A percentile compares a stretch with the other conserved stretches of the same genome.
phyloP scores from a whole-genome alignment of 192 early-diverging fungal genomes.

The Entomortierella parvispora region DNA sequence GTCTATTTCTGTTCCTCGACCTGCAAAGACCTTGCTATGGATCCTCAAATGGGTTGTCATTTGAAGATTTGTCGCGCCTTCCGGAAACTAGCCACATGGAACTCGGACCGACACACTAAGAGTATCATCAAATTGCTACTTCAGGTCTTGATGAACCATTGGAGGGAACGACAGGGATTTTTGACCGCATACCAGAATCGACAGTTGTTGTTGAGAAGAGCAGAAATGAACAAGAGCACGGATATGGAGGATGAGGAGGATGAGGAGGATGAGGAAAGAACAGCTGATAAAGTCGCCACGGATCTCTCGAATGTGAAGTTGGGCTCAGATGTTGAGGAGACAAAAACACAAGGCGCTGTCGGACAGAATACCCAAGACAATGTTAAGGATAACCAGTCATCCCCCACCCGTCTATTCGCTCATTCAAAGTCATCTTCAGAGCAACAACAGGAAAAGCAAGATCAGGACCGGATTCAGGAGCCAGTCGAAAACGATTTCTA shows the following conservation, averaged over 20 bases:
- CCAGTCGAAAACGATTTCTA: constrained; percentile 55
- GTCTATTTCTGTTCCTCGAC: constrained; percentile 65
- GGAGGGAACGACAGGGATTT: constrained; percentile 53
- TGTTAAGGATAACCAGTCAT: neutral
- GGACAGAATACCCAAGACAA: neutral
- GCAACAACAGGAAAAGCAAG: neutral
- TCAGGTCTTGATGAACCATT: constrained; percentile 47
- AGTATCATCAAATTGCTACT: constrained; percentile 70
- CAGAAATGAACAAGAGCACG: neutral
- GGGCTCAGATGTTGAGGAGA: too few relatives aligned
- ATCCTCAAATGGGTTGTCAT: constrained; percentile 38
- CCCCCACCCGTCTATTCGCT: too few relatives aligned
- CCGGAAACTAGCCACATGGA: constrained; percentile 68
- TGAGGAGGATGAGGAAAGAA: neutral
- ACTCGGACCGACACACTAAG: constrained; percentile 69
- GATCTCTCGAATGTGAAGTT: too few relatives aligned
- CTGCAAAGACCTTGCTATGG: constrained; percentile 57
- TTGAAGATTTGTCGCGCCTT: constrained; percentile 58
- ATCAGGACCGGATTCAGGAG: constrained; percentile 10
- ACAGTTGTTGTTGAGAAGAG: neutral
- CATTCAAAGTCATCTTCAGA: too few relatives aligned
- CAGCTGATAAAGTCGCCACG: too few relatives aligned
- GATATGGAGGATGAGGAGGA: neutral
- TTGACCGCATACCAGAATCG: constrained; percentile 22
- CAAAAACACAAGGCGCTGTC: too few relatives aligned